Conservation (phyloP, 352 stramenopile species). For the Salisapilia sapeloensis region DNA sequence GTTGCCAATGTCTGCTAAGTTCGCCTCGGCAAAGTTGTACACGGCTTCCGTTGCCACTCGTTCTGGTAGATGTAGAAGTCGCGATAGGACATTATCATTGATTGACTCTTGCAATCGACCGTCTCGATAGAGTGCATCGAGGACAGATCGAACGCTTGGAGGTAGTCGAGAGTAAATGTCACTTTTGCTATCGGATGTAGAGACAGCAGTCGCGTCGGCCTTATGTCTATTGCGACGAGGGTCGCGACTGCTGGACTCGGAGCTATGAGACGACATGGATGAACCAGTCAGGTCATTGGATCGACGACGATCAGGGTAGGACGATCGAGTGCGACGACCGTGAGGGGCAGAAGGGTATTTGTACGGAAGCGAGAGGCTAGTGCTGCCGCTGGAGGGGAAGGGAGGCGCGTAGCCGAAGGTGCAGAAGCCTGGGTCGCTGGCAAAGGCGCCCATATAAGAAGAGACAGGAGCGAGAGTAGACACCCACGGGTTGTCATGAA, state of each 20-base stretch:
- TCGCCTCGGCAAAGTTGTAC: conserved; percentile 63
- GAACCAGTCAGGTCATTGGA: too few relatives aligned
- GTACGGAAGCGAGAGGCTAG: conserved; percentile 26
- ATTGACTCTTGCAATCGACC: conserved; percentile 32
- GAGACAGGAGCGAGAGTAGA: conserved; percentile 23
- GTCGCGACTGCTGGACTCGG: conserved; percentile 8
- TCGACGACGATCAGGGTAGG: background rate
- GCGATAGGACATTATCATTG: conserved; percentile 61
- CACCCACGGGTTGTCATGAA: conserved; percentile 53
- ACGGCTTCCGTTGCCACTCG: conserved; percentile 38
- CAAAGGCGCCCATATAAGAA: conserved; percentile 21
- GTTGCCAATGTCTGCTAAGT: conserved; percentile 59
- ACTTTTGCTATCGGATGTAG: conserved; percentile 6
- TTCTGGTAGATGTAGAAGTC: conserved; percentile 50
- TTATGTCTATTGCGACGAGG: conserved; percentile 15
- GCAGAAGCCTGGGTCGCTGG: conserved; percentile 30
- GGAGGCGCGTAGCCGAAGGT: conserved; percentile 56
- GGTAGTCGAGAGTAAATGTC: conserved; percentile 49
- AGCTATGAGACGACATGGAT: too few relatives aligned
- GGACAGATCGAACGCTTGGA: conserved; percentile 15
- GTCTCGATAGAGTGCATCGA: conserved; percentile 38
- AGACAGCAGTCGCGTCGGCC: conserved; percentile 1
- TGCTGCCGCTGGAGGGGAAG: conserved; percentile 28
- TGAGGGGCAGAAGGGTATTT: too few relatives aligned
- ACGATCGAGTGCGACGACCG: background rate